Conservation (phyloP, 495 filamentous ascomycete species). For the Aspergillus carlsbadensis region DNA sequence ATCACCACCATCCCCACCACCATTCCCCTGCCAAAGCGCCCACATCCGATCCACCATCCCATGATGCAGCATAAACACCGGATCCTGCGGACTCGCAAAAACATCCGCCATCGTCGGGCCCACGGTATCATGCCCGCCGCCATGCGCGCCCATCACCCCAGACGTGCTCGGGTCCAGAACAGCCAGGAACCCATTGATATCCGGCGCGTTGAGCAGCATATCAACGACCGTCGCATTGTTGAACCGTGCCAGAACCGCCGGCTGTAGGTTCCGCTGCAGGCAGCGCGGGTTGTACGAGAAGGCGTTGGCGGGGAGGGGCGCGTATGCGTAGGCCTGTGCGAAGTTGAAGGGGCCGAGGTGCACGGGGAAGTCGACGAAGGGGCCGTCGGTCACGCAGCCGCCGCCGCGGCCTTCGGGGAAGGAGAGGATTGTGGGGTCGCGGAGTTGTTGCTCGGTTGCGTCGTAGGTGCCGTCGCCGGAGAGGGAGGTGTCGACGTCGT, state of each 20-base stretch:
- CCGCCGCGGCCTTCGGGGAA: slow-evolving; percentile 57
- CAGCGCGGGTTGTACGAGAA: slow-evolving; percentile 61
- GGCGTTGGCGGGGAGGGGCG: slow-evolving; percentile 18
- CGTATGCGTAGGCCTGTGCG: slow-evolving; percentile 26
- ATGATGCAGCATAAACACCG: slow-evolving; percentile 59
- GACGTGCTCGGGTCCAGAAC: slow-evolving; percentile 27
- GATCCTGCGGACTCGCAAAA: slow-evolving; percentile 43
- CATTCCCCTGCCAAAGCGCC: slow-evolving; percentile 51
- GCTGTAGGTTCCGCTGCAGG: slow-evolving; percentile 45
- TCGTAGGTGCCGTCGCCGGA: slow-evolving; percentile 58
- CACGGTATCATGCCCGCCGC: slow-evolving; percentile 29
- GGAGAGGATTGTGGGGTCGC: slow-evolving; percentile 21
- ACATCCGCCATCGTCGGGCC: slow-evolving; percentile 29
- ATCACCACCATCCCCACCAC: slow-evolving; percentile 4
- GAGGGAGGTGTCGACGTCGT: slow-evolving; percentile 44
- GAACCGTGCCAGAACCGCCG: slow-evolving; percentile 12
- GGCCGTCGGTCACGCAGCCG: slow-evolving; percentile 62
- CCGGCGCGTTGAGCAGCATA: slow-evolving; percentile 10
- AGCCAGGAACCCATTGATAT: slow-evolving; percentile 24
- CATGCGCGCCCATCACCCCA: slow-evolving; percentile 24
- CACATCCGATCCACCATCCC: slow-evolving; percentile 56
- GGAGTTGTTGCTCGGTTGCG: slow-evolving; percentile 15
- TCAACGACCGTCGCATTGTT: slow-evolving; percentile 23
- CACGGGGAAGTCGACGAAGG: slow-evolving; percentile 47
- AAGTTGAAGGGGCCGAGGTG: slow-evolving; percentile 51